Evolutionary conservation across 1,139 yeast species (phyloP).

Genomic region (Debaryomyces psychrophilus): DNA sequence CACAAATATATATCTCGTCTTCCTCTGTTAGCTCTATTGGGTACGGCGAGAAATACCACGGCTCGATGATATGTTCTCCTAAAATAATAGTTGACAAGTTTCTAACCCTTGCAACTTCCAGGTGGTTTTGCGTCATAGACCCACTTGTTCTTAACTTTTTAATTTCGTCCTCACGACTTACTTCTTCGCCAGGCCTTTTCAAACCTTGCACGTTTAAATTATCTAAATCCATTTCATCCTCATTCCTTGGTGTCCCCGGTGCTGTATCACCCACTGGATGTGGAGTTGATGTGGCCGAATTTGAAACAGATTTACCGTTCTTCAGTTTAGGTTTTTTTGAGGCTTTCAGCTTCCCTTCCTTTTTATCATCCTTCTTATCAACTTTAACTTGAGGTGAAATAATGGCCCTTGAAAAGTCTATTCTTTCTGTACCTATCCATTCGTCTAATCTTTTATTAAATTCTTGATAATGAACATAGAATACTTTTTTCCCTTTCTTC

Average conservation of each 20-base stretch:
- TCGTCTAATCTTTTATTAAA: constrained; percentile 90
- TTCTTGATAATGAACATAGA: constrained; percentile 92
- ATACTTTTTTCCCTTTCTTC: constrained; percentile 76
- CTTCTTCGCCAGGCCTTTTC: constrained; percentile 65
- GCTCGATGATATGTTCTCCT: constrained; percentile 92
- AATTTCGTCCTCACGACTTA: constrained; percentile 87
- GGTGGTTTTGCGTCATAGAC: constrained; percentile 90
- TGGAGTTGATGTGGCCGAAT: constrained; percentile 26
- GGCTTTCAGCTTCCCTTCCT: constrained; percentile 21
- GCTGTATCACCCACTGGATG: constrained; percentile 23
- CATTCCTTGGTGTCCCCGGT: constrained; percentile 32
- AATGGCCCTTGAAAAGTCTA: constrained; percentile 70
- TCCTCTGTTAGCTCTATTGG: constrained; percentile 93
- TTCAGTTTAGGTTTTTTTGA: constrained; percentile 30
- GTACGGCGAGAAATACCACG: constrained; percentile 98
- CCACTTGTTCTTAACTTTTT: constrained; percentile 91
- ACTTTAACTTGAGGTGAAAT: constrained; percentile 70
- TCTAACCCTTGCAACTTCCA: constrained; percentile 89
- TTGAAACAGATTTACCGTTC: constrained; percentile 20
- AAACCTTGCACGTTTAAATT: constrained; percentile 83
- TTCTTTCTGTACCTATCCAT: constrained; percentile 77
- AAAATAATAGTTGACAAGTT: constrained; percentile 76
- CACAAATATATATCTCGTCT: constrained; percentile 87
- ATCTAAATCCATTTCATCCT: constrained; percentile 85
- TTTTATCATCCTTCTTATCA: constrained; percentile 44